Base-by-base conservation (phyloP, 2,329 filamentous ascomycete genomes). In the Fusarium decemcellulare region DNA sequence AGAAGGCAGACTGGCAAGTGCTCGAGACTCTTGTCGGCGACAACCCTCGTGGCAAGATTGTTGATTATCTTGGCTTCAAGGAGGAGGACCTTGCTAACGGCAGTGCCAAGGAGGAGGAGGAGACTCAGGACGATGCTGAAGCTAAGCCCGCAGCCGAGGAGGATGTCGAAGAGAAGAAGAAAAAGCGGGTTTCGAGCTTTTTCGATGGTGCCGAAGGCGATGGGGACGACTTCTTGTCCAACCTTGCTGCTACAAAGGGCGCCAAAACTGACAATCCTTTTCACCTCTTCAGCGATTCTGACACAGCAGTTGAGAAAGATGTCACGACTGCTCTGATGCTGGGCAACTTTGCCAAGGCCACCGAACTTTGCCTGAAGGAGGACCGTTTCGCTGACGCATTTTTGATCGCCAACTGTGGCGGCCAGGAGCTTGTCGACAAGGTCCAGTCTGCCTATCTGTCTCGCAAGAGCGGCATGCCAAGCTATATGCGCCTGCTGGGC, bases 401-500 rank as follows among this genome's bases (percentile, higher is more conserved):
- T 81, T 94, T 99, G 84, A 95, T 99, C 77, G 96, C 97, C 48
- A 97, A 98, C 75, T 98, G 95, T 75, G 95, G 96, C 62, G 96
- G 95, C 51, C 94, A 97, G 78, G 92, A 94, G 71, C 92, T 97
- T 64, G 92, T 98, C 44, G 94, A 97, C 75, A 98, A 97, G 83
- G 95, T 95, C 6, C 96, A 98, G 80, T 88, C 92, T 65, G 91
- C 94, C 12, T 99, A 99, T 78, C 90, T 99, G 68, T 92, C 93
- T 61, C 92, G 92, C 75, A 94, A 95, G 80, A 87, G 89, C 8
- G 91, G 91, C 62, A 91, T 92, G 30, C 95, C 97, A 2, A 98
- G 95, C 81, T 99, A 99, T 76, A 85, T 98, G 60, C 92, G 97
- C 44, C 86, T 99, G 9, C 86, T 99, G 58, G 92, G 93, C 54